phyloP scores from a whole-genome alignment of 2,329 filamentous ascomycete species.

The Hymenoscyphus infarciens region DNA sequence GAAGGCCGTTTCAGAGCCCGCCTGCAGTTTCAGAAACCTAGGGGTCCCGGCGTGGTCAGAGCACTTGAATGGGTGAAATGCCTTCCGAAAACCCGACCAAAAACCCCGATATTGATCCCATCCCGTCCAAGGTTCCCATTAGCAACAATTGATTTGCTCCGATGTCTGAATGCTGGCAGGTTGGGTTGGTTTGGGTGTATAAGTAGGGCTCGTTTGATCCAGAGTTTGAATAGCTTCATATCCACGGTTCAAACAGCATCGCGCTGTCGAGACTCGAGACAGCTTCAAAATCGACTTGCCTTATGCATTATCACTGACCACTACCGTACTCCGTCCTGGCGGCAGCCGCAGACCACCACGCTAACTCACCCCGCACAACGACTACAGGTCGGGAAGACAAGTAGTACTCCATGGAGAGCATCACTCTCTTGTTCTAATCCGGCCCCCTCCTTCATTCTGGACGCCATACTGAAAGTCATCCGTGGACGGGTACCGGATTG shows the following conservation, averaged over 20 bases:
- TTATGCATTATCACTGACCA: background rate
- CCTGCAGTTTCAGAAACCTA: background rate
- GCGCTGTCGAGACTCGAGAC: background rate
- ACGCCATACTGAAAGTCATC: background rate
- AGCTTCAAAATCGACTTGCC: background rate
- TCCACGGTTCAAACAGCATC: slow-evolving; percentile 1
- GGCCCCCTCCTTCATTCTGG: background rate
- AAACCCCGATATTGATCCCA: background rate
- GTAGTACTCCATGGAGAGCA: background rate
- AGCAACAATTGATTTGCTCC: background rate
- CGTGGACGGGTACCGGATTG: too few species aligned
- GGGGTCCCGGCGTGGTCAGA: background rate
- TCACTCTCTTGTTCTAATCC: background rate
- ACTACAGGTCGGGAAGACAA: background rate
- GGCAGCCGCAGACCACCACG: background rate
- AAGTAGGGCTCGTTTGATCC: background rate
- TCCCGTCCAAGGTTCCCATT: background rate
- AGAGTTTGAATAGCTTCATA: slow-evolving; percentile 7
- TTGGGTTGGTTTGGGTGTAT: background rate
- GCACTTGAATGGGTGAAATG: background rate
- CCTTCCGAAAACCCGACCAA: background rate
- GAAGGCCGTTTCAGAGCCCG: background rate
- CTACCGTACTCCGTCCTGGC: background rate
- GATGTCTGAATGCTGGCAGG: background rate
- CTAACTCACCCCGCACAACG: background rate